Base-by-base conservation (phyloP, 2,329 filamentous ascomycete genomes). In the Cyphellophora europaea region DNA sequence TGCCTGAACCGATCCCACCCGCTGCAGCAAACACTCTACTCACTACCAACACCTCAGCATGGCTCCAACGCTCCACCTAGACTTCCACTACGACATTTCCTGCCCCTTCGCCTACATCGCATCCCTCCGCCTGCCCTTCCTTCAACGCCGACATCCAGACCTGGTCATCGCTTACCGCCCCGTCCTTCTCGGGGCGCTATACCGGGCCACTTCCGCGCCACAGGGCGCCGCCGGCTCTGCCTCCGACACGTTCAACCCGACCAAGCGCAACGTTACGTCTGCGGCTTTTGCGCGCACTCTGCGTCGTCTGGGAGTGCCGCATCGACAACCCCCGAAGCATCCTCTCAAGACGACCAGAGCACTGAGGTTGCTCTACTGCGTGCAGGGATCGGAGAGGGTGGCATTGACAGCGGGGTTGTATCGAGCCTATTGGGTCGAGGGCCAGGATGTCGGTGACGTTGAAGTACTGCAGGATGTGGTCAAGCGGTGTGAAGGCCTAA, bases 181-280 rank as follows among this genome's bases (percentile, higher is more conserved):
- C 16, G 41, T 43, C 18, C 41, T 43, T 13, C 38, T 43, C 5
- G 41, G 41, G 3, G 41, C 41, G 5, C 21, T 43, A 21, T 43
- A 43, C 27, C 41, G 41, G 8, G 41, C 38, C 6, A 43, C 41
- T 8, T 15, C 38, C 3, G 41, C 41, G 4, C 41, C 41, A n/a
- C 41, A 43, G 21, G 41, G 41, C 16, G 41, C 41, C 27, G 38
- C 19, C 2, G 41, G 41, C 13, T 37, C 33, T 6, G 41, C 41
- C 1, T 37, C 33, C 11, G 41, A 43, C 19, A 27, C 35, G 5
- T 41, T 41, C 35, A 43, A 43, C 27, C 29, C 41, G 31, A 43
- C 41, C 27, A 43, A 43, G 29, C 19, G 27, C 4, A 19, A 11
- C 2, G 30, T 43, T 21, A 38, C 31, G 10, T 25, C 25, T n/a